Base-by-base conservation (phyloP, 441 rosid genomes). In the Bruguiera hainesii region DNA sequence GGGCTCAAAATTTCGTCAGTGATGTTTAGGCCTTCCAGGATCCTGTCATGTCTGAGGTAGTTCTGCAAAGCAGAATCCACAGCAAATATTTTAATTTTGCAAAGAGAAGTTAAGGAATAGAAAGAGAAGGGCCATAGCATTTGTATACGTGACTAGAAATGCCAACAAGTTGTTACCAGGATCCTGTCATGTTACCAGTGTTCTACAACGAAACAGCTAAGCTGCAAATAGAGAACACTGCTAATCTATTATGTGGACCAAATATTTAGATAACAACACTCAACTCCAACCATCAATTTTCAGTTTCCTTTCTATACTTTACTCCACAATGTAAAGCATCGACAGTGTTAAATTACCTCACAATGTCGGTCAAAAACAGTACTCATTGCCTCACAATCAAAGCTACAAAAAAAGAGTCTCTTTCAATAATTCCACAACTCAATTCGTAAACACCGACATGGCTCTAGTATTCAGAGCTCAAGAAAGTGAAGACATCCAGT, bases 1-100 rank as follows among this genome's bases (percentile, higher is more conserved):
- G 90, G 82, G 70, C 82, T 91, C 71, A 91, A 52, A 91, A 90
- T 86, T 78, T 95, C 99, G 56, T 90, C 93, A 0, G 94, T 95
- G 67, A 90, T 78, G 83, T 94, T 94, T 73, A 90, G 75, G 49
- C 89, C 90, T 70, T 90, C 93, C 73, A 78, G 64, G 26, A 81
- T 60, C 74, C 81, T 91, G 60, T 82, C 91, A 63, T 75, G 84
- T 75, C 76, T 79, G 69, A 72, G 75, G 73, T 74, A 74, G 68
- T 82, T 87, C 89, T 87, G 91, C 73, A 67, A 55, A 60, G 60
- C 42, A 61, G 30, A 20, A 39, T 57, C 53, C 52, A 18, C 56
- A 53, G 37, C 48, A 67, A n/a, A 49, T 21, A 0, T 58, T 71
- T 69, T 42, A 64, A 68, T 13, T 60, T 60, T 58, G 39, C 31